Evolutionary conservation across 2,329 filamentous ascomycete species (phyloP).

Genomic region (Harringtonia lauricola): DNA sequence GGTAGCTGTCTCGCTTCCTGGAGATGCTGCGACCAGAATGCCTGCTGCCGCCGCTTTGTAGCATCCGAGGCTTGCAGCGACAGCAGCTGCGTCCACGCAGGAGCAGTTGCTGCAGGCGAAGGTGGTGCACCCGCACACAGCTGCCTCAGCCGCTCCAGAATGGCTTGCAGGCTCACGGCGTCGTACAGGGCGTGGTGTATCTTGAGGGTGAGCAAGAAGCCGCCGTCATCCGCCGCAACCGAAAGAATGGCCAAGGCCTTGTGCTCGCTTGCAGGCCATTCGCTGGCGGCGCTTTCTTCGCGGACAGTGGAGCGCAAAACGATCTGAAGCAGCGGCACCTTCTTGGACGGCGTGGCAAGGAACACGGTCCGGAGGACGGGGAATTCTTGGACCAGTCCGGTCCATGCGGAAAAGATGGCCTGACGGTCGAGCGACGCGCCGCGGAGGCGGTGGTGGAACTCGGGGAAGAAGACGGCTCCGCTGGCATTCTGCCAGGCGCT

Average conservation of each 20-base stretch:
- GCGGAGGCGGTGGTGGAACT: conserved; percentile 50
- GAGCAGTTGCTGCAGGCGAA: background rate
- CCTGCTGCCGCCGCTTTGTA: conserved; percentile 5
- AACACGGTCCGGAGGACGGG: conserved; percentile 55
- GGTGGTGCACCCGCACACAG: conserved; percentile 9
- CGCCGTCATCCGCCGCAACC: background rate
- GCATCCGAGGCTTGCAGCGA: conserved; percentile 5
- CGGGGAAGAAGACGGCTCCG: conserved; percentile 61
- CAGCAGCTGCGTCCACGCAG: conserved; percentile 17
- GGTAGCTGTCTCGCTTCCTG: conserved; percentile 5
- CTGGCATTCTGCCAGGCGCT: conserved; percentile 59
- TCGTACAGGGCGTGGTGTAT: conserved; percentile 89
- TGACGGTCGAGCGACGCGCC: conserved; percentile 21
- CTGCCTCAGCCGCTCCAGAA: conserved; percentile 36
- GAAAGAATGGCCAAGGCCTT: conserved; percentile 4
- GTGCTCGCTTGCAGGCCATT: conserved; percentile 4
- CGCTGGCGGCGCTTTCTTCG: background rate
- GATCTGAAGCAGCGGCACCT: conserved; percentile 51
- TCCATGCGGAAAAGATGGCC: conserved; percentile 50
- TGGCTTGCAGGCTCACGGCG: conserved; percentile 59
- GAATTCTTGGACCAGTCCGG: conserved; percentile 37
- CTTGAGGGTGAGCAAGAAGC: conserved; percentile 32
- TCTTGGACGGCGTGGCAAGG: conserved; percentile 16
- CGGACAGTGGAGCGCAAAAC: conserved; percentile 27
- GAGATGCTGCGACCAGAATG: conserved; percentile 34